Base-by-base conservation (phyloP, 306 rosid genomes). In the Hippophae rhamnoides region DNA sequence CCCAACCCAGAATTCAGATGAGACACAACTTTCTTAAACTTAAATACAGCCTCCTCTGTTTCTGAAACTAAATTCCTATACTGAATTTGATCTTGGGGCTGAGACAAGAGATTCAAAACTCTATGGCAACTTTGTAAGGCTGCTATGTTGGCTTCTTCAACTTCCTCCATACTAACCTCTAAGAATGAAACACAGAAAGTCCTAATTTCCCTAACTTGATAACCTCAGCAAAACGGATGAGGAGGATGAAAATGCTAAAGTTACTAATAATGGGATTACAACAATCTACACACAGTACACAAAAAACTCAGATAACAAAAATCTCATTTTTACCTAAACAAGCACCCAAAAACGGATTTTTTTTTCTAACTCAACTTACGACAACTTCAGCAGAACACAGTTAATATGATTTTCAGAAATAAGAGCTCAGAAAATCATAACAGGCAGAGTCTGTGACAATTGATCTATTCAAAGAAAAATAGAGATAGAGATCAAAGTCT, bases 11-110 rank as follows among this genome's bases (percentile, higher is more conserved):
- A 75, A 25, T 75, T 71, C 42, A 93, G 87, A 79, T 89, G 72
- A 70, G 97, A 80, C 57, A 81, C 85, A 68, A 93, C 95, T 79
- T 83, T 85, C 84, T 81, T 93, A 80, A 93, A 89, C 84, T 79
- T 82, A 42, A 59, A 71, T 62, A 93, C 95, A 69, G 95, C 82
- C 71, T 89, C 95, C 43, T 82, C 90, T 61, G 95, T 85, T 74
- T 93, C 95, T 60, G 76, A 72, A 78, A 56, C 58, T 66, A 92
- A 76, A 63, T 65, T 81, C 79, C 71, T 78, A 59, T 59, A 69
- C 66, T 81, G 84, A 74, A 63, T 73, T 70, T 80, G 89, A 74
- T 84, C 95, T 64, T 78, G 78, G 10, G 89, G 78, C 65, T 82
- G 85, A 79, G 83, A 74, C 74, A 92, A 66, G 56, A 84, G 49